phyloP scores from a whole-genome alignment of 2,329 filamentous ascomycete genomes.

The Metarhizium guizhouense region DNA sequence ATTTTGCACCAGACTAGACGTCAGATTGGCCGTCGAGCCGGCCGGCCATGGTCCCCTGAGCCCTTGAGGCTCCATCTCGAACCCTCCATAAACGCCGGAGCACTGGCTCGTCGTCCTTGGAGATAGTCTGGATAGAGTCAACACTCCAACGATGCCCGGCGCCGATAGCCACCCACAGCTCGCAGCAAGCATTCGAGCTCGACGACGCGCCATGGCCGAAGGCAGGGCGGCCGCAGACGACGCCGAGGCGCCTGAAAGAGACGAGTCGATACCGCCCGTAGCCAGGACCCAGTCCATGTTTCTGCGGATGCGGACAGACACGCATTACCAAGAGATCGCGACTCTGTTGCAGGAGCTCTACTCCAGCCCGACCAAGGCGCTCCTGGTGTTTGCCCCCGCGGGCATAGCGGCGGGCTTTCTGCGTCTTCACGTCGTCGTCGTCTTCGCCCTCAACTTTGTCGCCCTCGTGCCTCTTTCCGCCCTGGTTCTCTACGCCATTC shows the following conservation, averaged over 20 bases:
- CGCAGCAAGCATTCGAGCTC: not conserved
- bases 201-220: not conserved
- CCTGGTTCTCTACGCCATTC: constrained; percentile 7
- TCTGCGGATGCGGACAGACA: constrained; percentile 4
- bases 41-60: no score
- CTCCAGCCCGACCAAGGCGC: constrained; percentile 8
- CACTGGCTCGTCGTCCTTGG: not conserved
- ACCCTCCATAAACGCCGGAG: not conserved
- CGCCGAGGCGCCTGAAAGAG: not conserved
- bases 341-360: constrained; percentile 6
- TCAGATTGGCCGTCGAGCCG: no score
- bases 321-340: constrained; percentile 5
- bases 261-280: constrained; percentile 1
- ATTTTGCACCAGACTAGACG: not conserved
- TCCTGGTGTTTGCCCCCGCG: constrained; percentile 6
- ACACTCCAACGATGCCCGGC: not conserved
- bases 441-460: constrained; percentile 7
- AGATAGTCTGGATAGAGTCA: not conserved
- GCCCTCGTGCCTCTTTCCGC: constrained; percentile 9
- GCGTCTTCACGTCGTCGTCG: not conserved
- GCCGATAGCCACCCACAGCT: not conserved
- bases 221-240: not conserved
- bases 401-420: constrained; percentile 3
- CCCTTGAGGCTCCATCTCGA: not conserved
- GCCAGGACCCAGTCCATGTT: not conserved